Base-by-base conservation (phyloP, 805 yeast genomes). In the Lipomyces kockii region DNA sequence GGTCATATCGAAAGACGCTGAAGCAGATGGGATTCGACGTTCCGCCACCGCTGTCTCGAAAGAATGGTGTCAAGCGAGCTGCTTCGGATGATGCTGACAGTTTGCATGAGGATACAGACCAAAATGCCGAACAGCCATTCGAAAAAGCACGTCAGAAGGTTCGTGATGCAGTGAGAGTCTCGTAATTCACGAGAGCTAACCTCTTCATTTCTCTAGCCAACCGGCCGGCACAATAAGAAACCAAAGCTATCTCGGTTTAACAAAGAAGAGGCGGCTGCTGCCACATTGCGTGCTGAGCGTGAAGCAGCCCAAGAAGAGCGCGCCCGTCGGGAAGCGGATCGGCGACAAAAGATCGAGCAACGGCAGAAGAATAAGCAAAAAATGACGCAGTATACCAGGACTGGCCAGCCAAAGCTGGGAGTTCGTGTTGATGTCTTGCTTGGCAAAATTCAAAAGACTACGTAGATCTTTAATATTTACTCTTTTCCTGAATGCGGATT, bases 321-420 rank as follows among this genome's bases (percentile, higher is more conserved):
- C 6, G 52, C 20, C 25, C 43, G 58, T n/a, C 63, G 64, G n/a
- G 56, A 32, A 32, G 57, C 8, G 9, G 70, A 63, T 27, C 63
- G 68, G 35, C 25, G 53, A 22, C 61, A 49, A 43, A 63, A 56
- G 39, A 9, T 68, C 22, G 67, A 61, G 49, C 37, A 39, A 25
- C 60, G 71, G n/a, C 56, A 63, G 52, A 20, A 32, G 27, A 43
- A 54, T 3, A 49, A 58, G 55, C 60, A 58, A 62, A 68, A 63
- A 54, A 67, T 68, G 68, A 60, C 17, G 55, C 67, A 68, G 60
- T 63, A 54, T 39, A 68, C 67, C 11, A 53, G 53, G 58, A 52
- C 58, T 3, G 71, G 71, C 1, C 71, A 68, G 58, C 71, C 71
- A 25, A 68, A 68, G 55, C 60, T 68, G 17, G 71, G 71, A 9